Evolutionary conservation across 2,329 filamentous ascomycete genomes (phyloP), one percentile per base, ranked within the genome.

Genomic region (Neopestalotiopsis clavispora): DNA sequence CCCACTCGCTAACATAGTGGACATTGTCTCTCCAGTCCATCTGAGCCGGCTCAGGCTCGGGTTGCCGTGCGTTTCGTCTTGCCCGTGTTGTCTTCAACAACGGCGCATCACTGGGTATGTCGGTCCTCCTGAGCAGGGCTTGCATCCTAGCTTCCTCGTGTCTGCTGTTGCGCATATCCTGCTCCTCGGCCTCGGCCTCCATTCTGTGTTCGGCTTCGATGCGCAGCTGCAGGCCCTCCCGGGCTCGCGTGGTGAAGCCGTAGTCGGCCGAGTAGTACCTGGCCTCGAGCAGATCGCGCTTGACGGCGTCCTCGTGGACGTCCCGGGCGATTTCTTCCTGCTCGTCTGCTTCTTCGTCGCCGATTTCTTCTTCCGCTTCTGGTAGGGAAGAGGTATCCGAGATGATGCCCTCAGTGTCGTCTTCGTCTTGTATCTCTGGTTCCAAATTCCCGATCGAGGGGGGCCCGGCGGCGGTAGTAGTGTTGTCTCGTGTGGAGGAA

Each of bases 91-190:
- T 57, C 13, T 32, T 23, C 34, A 12, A 42, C n/a, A 12, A 42
- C n/a, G 61, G 42, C 38, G 20, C 34, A 13, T 45, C 40, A 10
- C 38, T 10, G 49, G 66, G 42, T 14, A 30, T n/a, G 7, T 59
- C 67, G 14, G 17, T 17, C 23, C 63, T 42, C 17, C 68, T 69
- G 20, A 77, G 65, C 34, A 77, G 17, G 9, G 52, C 68, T 76
- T 75, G 76, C 20, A 79, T 63, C 32, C 63, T 65, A 34, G 67
- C 68, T 71, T 79, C 75, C 57, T 77, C 77, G 6, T 67, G 64
- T 2, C 63, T 68, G 58, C 73, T 72, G 17, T 67, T 49, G 20
- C 65, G 68, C 3, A 58, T 38, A 52, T 79, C 77, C 4, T 64
- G 34, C 2, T 12, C 62, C 28, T 74, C 76, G 1, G 76, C 76